Conservation (phyloP, 164 flowering plant species). For the Annona squamosa region DNA sequence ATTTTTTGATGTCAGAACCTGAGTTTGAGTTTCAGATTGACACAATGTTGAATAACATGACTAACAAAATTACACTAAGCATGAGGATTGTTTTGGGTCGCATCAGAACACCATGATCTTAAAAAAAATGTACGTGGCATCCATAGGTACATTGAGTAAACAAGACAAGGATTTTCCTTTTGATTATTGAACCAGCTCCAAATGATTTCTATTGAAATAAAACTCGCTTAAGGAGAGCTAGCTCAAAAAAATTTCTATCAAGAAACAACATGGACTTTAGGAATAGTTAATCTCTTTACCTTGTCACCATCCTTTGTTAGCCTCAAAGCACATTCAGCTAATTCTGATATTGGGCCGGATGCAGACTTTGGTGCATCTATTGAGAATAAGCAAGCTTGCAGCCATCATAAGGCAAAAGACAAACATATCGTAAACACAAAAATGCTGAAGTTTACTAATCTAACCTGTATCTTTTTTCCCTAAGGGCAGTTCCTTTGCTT, state of each 20-base stretch:
- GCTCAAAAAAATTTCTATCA: background rate
- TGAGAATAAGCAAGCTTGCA: constrained; percentile 1
- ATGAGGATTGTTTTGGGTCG: too few relatives aligned
- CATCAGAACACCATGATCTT: too few relatives aligned
- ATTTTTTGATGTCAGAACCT: too few relatives aligned
- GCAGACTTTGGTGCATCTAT: constrained; percentile 22
- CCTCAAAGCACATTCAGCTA: constrained; percentile 58
- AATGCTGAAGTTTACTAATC: background rate
- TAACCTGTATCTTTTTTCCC: constrained; percentile 26
- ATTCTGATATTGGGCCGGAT: constrained; percentile 22
- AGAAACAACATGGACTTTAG: background rate
- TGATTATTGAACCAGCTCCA: background rate
- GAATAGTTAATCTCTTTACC: constrained; percentile 34
- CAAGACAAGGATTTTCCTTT: background rate
- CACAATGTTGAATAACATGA: too few relatives aligned
- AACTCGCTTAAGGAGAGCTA: background rate
- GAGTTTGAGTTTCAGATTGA: too few relatives aligned
- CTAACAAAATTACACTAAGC: too few relatives aligned
- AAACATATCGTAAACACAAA: background rate
- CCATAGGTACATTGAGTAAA: background rate
- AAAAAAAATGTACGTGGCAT: too few relatives aligned
- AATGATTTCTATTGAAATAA: background rate
- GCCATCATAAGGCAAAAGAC: background rate
- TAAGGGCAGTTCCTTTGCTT: constrained; percentile 20
- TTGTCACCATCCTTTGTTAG: constrained; percentile 85